These are phyloP conservation scores for Pyrenophora teres DNA, from an alignment of 2,329 filamentous ascomycete genomes.

Conservation along the genomic window DNA sequence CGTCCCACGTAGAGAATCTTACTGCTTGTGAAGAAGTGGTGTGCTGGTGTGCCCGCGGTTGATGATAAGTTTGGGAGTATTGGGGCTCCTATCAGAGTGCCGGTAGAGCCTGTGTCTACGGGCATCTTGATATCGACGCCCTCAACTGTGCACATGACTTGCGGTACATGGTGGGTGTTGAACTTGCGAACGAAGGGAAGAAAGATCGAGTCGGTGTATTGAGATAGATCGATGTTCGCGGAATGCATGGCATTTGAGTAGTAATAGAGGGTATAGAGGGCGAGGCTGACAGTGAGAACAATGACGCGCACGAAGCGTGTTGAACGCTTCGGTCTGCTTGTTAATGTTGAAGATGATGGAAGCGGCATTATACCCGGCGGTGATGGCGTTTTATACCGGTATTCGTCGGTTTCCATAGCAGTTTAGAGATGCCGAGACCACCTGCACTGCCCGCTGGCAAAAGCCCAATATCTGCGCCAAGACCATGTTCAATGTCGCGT, in stretches of 20 bases:
- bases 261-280: conserved; percentile 12
- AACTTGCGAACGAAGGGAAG: conserved; percentile 40
- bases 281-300: conserved; percentile 11
- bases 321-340: conserved; percentile 20
- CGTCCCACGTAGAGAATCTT: conserved; percentile 42
- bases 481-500: conserved; percentile 21
- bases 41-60: conserved; percentile 31
- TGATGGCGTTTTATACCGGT: conserved; percentile 17
- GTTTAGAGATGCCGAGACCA: conserved; percentile 18
- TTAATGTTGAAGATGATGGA: conserved; percentile 24
- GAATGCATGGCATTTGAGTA: conserved; percentile 16
- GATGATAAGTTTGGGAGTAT: conserved; percentile 35
- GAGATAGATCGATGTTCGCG: conserved; percentile 14
- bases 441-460: conserved; percentile 17
- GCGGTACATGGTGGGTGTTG: conserved; percentile 29
- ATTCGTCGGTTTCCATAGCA: conserved; percentile 26
- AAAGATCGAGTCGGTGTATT: conserved; percentile 35
- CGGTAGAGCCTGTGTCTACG: conserved; percentile 44
- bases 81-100: conserved; percentile 40
- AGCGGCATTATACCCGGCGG: not conserved
- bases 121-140: conserved; percentile 38
- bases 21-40: conserved; percentile 44
- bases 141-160: conserved; percentile 36
- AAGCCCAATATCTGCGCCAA: conserved; percentile 7
- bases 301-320: conserved; percentile 24